Base-by-base conservation (phyloP, 768 basidiomycete species). In the Wakefieldia striispora region DNA sequence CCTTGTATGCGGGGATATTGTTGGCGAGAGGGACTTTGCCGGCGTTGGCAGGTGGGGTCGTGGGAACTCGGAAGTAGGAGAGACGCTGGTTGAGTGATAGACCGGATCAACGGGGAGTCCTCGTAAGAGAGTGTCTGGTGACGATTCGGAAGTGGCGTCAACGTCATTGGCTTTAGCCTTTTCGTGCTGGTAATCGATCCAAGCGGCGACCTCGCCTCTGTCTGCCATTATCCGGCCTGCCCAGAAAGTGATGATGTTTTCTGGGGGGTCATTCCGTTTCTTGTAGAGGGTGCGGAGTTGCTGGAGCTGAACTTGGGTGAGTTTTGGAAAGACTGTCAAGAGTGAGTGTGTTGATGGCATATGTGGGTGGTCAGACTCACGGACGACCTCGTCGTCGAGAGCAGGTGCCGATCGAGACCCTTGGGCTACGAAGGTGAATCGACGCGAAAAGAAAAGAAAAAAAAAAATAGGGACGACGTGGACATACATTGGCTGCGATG, bases 131-230 rank as follows among this genome's bases (percentile, higher is more conserved):
- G 40, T 20, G 0, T 65, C 62, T 4, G 60, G 62, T 11, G 57
- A 33, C 13, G 31, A 57, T 2, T 55, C 59, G 9, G 48, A 26
- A 0, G 34, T 27, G 1, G 27, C 17, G 10, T 41, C 36, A 29
- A 31, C 19, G 7, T 40, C 38, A 0, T 33, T 23, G 11, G 40
- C 53, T 40, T 48, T 59, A 24, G 53, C 59, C 7, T 64, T 66
- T 45, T 56, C 65, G 29, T 58, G 56, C 31, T 67, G 67, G 21
- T 69, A 69, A 24, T 45, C 53, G 1, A 67, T 54, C 67, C 65
- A 67, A 7, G 61, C 54, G 0, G 11, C 36, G 0, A 67, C 55
- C 11, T 67, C 63, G 17, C 19, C 36, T 1, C 9, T 43, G 2
- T 61, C 61, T 2, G 50, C 68, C 3, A 33, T 38, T 21, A 67